Conservation (phyloP, 1,139 yeast species). For the Taiozyma sp. region DNA sequence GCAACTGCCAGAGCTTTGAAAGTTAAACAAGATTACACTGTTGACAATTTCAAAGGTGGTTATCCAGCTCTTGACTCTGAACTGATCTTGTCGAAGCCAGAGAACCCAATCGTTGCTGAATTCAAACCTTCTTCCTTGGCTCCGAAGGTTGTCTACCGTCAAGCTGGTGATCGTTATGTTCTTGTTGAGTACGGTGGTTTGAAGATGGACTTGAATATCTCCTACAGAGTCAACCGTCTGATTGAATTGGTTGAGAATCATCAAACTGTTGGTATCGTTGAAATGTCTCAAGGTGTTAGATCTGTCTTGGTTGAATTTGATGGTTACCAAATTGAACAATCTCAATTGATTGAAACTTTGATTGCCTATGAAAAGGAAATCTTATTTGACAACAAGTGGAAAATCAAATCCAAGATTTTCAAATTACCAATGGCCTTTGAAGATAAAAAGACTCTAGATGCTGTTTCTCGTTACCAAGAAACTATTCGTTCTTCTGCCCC, state of each 20-base stretch:
- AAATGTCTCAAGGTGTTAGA: conserved; percentile 96
- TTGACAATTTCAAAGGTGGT: conserved; percentile 39
- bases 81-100: conserved; percentile 34
- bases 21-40: conserved; percentile 47
- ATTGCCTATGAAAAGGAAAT: conserved; percentile 73
- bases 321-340: conserved; percentile 53
- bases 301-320: conserved; percentile 86
- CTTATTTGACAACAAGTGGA: conserved; percentile 72
- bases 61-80: conserved; percentile 36
- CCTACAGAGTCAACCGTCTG: conserved; percentile 80
- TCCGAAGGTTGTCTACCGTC: conserved; percentile 81
- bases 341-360: conserved; percentile 54
- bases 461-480: conserved; percentile 86
- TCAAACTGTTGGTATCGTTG: conserved; percentile 73
- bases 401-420: conserved; percentile 73
- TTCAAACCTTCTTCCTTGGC: conserved; percentile 42
- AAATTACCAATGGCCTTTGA: conserved; percentile 95
- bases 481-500: conserved; percentile 93
- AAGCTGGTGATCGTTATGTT: conserved; percentile 93
- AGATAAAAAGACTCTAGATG: conserved; percentile 80
- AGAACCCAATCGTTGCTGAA: conserved; percentile 56
- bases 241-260: conserved; percentile 64
- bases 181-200: conserved; percentile 91
- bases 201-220: conserved; percentile 73
- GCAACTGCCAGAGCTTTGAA: conserved; percentile 63